Evolutionary conservation across 805 yeast genomes (phyloP).

Genomic region (Starmerella etchellsii): DNA sequence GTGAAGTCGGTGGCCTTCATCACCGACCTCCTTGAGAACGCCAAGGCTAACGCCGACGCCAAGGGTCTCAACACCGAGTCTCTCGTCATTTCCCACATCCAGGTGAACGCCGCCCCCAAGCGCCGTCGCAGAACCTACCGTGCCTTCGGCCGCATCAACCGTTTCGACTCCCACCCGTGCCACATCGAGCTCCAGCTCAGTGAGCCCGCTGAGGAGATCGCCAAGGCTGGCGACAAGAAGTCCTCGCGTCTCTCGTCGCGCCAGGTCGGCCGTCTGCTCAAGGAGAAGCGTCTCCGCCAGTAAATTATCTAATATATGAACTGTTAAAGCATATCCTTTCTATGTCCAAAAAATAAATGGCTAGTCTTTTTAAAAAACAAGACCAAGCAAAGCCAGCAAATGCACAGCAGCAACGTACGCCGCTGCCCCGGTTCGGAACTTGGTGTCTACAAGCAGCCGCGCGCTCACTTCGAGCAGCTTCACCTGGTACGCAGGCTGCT

Average conservation of each 20-base stretch:
- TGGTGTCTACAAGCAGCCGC: slow-evolving; percentile 13
- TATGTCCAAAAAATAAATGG: background rate
- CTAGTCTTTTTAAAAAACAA: slow-evolving; percentile 1
- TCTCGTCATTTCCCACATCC: slow-evolving; percentile 93
- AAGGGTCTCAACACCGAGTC: slow-evolving; percentile 95
- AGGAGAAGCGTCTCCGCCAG: slow-evolving; percentile 55
- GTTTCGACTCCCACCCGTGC: slow-evolving; percentile 97
- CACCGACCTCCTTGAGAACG: slow-evolving; percentile 89
- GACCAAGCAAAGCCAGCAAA: slow-evolving; percentile 31
- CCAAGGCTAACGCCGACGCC: slow-evolving; percentile 97
- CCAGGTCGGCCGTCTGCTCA: slow-evolving; percentile 83
- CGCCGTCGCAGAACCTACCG: slow-evolving; percentile 99
- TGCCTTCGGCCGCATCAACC: slow-evolving; percentile 99
- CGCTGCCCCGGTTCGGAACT: slow-evolving; percentile 26
- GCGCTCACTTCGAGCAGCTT: slow-evolving; percentile 37
- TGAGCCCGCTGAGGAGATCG: slow-evolving; percentile 88
- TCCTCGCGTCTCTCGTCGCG: slow-evolving; percentile 69
- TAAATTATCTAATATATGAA: slow-evolving; percentile 3
- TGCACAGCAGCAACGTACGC: slow-evolving; percentile 66
- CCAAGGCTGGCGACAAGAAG: slow-evolving; percentile 67
- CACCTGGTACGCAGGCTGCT: slow-evolving; percentile 65
- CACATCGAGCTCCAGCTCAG: slow-evolving; percentile 96
- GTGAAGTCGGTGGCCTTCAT: slow-evolving; percentile 93
- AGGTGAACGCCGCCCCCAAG: slow-evolving; percentile 99
- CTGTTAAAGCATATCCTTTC: too few species aligned